Base-by-base conservation (phyloP, 768 basidiomycete species). In the Lactifluus piperatus region DNA sequence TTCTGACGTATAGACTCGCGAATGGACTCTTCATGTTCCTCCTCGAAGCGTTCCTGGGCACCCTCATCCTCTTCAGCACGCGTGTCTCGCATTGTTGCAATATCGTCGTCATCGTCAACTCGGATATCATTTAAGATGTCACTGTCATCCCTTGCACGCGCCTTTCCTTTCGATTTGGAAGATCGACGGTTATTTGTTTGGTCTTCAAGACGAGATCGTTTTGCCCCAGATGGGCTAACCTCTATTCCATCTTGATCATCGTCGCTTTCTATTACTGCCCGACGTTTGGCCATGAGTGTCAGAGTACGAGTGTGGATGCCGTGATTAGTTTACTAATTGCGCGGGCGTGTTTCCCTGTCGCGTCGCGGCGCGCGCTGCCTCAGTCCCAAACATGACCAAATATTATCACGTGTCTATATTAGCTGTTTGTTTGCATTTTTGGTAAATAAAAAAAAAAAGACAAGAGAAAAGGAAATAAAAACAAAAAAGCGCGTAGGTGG, bases 11-110 rank as follows among this genome's bases (percentile, higher is more conserved):
- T 72, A 46, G 75, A 76, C 24, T 75, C 78, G 13, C 81, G 81
- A 50, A 87, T 76, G 37, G 72, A 74, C 45, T 78, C 81, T 9
- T 79, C 80, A 54, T 85, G 74, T 49, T 81, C 76, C 57, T 79
- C 77, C 62, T 89, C 88, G 57, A 87, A 84, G 66, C 76, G 73
- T 61, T 81, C 79, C 55, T 88, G 85, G n/a, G 81, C 81, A 32
- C 79, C 79, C 56, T 82, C 80, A 51, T 77, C 71, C 10, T 67
- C 65, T 18, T 48, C 54, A 7, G 52, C 54, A 26, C 45, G 54
- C 13, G 56, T 29, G 27, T 62, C 58, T 39, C 59, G 54, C 54
- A 62, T 61, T 36, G 52, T 29, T 20, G 55, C 59, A 24, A 54
- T 57, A 18, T 67, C 69, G 0, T 56, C 66, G 14, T 67, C 65